Base-by-base conservation (phyloP, 2,329 filamentous ascomycete species). In the Cladophialophora carrionii region DNA sequence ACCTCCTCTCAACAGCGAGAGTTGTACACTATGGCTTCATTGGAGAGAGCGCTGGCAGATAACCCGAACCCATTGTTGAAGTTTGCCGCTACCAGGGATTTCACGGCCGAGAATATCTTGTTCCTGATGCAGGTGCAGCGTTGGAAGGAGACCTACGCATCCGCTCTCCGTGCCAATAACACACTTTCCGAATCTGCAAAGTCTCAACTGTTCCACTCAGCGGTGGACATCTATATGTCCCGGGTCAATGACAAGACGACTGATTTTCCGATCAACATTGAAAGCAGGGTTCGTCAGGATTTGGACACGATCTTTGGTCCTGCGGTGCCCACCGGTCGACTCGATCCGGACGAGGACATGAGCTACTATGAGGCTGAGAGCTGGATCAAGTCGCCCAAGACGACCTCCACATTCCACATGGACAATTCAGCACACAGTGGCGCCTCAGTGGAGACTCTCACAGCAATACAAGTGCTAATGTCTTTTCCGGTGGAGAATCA, bases 51-150 rank as follows among this genome's bases (percentile, higher is more conserved):
- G 1, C 76, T 89, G 0, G 76, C 79, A 61, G 79, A 81, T 51
- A 86, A 88, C 71, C 82, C 84, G 0, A 77, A 80, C 10, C 82
- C 84, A 0, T 79, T 89, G 0, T 83, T 87, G 59, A 76, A 84
- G 52, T 89, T 87, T 72, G 86, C 87, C 0, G 85, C 86, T 0
- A 79, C 83, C 7, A 81, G 83, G 31, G 87, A 89, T 70, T 88
- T 89, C 72, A 88, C 86, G 0, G 87, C 85, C 12, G 87, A 89
- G 73, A 89, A 89, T 71, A 85, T 89, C 64, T 81, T 86, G 51
- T 89, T 89, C 72, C 74, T 89, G n/a, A 82, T 81, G 12, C 77
- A 80, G 46, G 83, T 88, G 12, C 78, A 79, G 2, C 79, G 81
- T 63, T 88, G 84, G 83, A 85, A 83, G 71, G 71, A 74, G 56